These are phyloP conservation scores for Zopfochytrium polystomum DNA, from an alignment of 371 early-diverging fungal species.

Conservation along the genomic window DNA sequence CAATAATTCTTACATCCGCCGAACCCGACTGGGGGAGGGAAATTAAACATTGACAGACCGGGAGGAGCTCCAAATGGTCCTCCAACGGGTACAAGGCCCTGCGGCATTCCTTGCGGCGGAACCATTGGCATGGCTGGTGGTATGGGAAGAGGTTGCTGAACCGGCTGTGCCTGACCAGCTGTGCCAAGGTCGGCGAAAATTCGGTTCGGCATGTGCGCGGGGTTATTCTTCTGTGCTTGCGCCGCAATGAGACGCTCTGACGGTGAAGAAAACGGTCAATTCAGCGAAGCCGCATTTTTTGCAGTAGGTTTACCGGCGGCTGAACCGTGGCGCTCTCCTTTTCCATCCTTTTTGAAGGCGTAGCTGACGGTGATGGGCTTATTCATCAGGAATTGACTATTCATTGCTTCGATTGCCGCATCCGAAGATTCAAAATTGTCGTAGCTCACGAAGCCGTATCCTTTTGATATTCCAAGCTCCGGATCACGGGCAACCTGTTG, in stretches of 20 bases:
- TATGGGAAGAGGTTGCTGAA: background rate
- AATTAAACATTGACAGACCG: background rate
- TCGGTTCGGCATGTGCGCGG: constrained; percentile 59
- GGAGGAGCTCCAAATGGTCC: background rate
- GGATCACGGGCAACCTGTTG: constrained; percentile 79
- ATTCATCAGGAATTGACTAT: constrained; percentile 92
- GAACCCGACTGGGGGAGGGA: background rate
- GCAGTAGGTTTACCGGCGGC: constrained; percentile 68
- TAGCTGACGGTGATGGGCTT: constrained; percentile 88
- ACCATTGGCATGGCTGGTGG: background rate
- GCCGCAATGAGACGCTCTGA: constrained; percentile 89
- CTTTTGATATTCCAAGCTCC: constrained; percentile 83
- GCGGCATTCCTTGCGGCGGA: background rate
- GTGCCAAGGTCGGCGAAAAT: constrained; percentile 64
- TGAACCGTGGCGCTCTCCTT: constrained; percentile 96
- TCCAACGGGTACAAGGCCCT: background rate
- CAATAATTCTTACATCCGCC: background rate
- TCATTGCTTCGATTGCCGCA: constrained; percentile 95
- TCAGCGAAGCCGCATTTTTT: background rate
- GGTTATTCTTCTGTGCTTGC: constrained; percentile 72
- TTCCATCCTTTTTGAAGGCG: constrained; percentile 97
- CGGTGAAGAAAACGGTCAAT: constrained; percentile 3
- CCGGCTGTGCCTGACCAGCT: constrained; percentile 17
- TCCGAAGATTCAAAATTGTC: constrained; percentile 95
- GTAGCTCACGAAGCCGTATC: constrained; percentile 92